A percentile compares a stretch with the other conserved stretches of the same genome.
These are phyloP conservation scores for Geotrichum restrictum DNA, from an alignment of 1,139 yeast species.

Conservation along the genomic window DNA sequence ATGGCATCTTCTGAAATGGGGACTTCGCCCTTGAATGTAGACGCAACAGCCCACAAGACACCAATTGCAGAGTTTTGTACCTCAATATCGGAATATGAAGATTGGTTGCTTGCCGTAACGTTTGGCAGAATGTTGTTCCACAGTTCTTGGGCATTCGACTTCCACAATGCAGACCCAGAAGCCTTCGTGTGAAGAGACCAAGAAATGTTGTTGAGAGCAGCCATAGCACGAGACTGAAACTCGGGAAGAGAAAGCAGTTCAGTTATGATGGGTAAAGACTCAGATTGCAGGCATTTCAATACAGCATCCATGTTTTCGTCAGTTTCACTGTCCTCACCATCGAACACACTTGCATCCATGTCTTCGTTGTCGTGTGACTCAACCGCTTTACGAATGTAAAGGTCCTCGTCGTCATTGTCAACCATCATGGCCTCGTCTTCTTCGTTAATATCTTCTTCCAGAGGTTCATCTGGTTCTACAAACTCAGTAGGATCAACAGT, in stretches of 20 bases:
- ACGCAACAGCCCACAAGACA: constrained; percentile 58
- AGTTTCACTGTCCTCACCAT: not conserved
- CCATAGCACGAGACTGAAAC: constrained; percentile 49
- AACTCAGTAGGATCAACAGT: constrained; percentile 32
- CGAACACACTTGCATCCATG: constrained; percentile 16
- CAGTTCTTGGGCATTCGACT: constrained; percentile 28
- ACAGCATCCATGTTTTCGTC: constrained; percentile 9
- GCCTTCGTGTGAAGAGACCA: constrained; percentile 35
- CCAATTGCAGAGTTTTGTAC: constrained; percentile 52
- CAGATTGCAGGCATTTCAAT: not conserved
- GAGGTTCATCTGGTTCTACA: constrained; percentile 2
- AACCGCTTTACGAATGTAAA: constrained; percentile 11
- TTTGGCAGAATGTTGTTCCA: constrained; percentile 31
- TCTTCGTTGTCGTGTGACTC: constrained; percentile 1
- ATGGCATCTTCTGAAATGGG: constrained; percentile 27
- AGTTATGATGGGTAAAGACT: constrained; percentile 7
- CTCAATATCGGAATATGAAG: constrained; percentile 35
- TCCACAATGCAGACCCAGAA: constrained; percentile 29
- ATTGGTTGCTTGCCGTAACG: constrained; percentile 21
- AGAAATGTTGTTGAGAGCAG: constrained; percentile 60
- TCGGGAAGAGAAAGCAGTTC: constrained; percentile 7
- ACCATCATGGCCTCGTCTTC: constrained; percentile 23
- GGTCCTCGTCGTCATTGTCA: constrained; percentile 20
- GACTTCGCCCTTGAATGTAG: constrained; percentile 43
- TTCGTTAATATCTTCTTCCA: constrained; percentile 22